These are phyloP conservation scores for Cyberlindnera euphorbiae DNA, from an alignment of 805 yeast species.

Conservation along the genomic window DNA sequence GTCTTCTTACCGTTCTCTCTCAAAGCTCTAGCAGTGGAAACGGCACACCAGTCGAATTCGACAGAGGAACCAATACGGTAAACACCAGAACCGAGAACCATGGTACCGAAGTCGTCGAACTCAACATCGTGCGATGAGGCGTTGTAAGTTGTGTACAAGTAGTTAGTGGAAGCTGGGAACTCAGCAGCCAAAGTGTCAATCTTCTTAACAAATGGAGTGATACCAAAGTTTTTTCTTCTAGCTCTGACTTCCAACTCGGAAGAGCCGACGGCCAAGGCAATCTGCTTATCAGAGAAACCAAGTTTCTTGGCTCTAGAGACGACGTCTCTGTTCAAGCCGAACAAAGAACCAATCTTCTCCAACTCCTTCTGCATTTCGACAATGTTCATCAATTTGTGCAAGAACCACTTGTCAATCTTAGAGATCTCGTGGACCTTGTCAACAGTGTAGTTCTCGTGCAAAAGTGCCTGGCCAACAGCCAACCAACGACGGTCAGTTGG, in stretches of 20 bases:
- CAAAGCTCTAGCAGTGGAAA: slow-evolving; percentile 89
- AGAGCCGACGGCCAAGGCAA: slow-evolving; percentile 68
- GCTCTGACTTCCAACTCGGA: slow-evolving; percentile 79
- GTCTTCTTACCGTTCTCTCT: slow-evolving; percentile 85
- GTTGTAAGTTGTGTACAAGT: slow-evolving; percentile 92
- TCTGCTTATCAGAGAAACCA: slow-evolving; percentile 95
- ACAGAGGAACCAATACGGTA: slow-evolving; percentile 98
- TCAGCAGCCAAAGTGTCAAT: slow-evolving; percentile 98
- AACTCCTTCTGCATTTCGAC: slow-evolving; percentile 83
- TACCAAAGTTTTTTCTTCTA: slow-evolving; percentile 72
- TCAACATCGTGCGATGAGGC: slow-evolving; percentile 81
- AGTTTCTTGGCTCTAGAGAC: slow-evolving; percentile 81
- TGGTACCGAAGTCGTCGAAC: slow-evolving; percentile 84
- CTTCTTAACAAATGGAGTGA: slow-evolving; percentile 91
- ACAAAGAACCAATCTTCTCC: slow-evolving; percentile 56
- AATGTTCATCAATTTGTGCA: slow-evolving; percentile 87
- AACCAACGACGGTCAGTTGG: slow-evolving; percentile 97
- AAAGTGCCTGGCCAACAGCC: slow-evolving; percentile 95
- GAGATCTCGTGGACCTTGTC: slow-evolving; percentile 89
- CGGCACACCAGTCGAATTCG: slow-evolving; percentile 99
- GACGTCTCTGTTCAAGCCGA: slow-evolving; percentile 60
- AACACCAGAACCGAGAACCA: slow-evolving; percentile 98
- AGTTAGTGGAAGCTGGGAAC: slow-evolving; percentile 96
- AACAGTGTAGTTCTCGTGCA: slow-evolving; percentile 87
- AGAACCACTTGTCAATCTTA: slow-evolving; percentile 94